Base-by-base conservation (phyloP, 129 eudicot genomes). In the Logfia minima region DNA sequence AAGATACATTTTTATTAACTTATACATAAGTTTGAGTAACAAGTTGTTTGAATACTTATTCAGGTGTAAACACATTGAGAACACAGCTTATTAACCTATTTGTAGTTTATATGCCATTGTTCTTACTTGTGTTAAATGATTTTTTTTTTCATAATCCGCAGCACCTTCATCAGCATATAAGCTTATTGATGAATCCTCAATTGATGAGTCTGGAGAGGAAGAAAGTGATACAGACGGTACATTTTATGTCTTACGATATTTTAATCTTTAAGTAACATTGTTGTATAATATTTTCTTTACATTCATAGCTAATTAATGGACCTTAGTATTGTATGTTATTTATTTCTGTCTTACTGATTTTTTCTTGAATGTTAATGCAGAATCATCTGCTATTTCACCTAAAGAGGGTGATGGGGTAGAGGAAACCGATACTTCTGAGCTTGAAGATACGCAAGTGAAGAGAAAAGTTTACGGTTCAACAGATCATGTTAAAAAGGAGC, bases 361-460 rank as follows among this genome's bases (percentile, higher is more conserved):
- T 69, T 13, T 17, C 58, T 16, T 16, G 58, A 39, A 39, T 39
- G 45, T 39, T 7, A 48, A 28, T 51, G 63, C 58, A 51, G 75
- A 45, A 13, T 71, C 63, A 23, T 51, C 60, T 70, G 19, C 11
- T 39, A 8, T 23, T 48, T 28, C 39, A 41, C 41, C 19, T 11
- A 28, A 75, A 75, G 79, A 75, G 19, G 17, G 45, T 10, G 31
- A 75, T 39, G 79, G 45, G 28, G 28, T 39, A 8, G 29, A 39
- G 71, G 21, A 61, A 75, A 62, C 16, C 41, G 26, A 26, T 39
- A 18, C 24, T 62, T 37, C 9, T 21, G 28, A 39, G 19, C 8
- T 28, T 18, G 2, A 16, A 23, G 23, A 74, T 6, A 60, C 7
- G 0, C 1, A 11, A 26, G n/a, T 26, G 16, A 62, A 22, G 18